These are phyloP conservation scores for Pharnaceum exiguum DNA, from an alignment of 148 eudicot species.

Conservation along the genomic window DNA sequence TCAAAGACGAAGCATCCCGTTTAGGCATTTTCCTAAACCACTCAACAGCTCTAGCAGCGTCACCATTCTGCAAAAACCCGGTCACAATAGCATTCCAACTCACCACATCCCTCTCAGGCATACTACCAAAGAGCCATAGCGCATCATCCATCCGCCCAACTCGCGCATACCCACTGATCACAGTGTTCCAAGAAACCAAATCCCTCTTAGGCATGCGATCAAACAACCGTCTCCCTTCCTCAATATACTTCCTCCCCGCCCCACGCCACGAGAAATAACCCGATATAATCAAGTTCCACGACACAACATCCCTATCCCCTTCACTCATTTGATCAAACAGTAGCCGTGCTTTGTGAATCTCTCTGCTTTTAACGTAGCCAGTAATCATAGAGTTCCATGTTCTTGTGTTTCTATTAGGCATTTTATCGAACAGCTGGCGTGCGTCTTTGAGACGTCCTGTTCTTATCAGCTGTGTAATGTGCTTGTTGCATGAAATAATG, in stretches of 20 bases:
- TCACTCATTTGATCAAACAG: slow-evolving; percentile 48
- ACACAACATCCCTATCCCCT: slow-evolving; percentile 32
- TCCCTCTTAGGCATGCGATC: slow-evolving; percentile 44
- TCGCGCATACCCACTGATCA: slow-evolving; percentile 50
- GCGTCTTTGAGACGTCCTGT: slow-evolving; percentile 26
- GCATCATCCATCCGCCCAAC: slow-evolving; percentile 47
- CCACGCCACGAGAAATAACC: slow-evolving; percentile 42
- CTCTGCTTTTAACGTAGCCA: slow-evolving; percentile 34
- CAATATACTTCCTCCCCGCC: slow-evolving; percentile 23
- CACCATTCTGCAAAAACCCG: slow-evolving; percentile 46
- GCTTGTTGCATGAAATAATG: slow-evolving; percentile 29
- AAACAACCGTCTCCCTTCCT: slow-evolving; percentile 40
- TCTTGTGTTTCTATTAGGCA: slow-evolving; percentile 28
- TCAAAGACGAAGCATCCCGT: slow-evolving; percentile 31
- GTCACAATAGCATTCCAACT: slow-evolving; percentile 51
- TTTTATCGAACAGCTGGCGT: slow-evolving; percentile 26
- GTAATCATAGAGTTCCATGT: slow-evolving; percentile 47
- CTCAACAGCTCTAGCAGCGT: slow-evolving; percentile 35
- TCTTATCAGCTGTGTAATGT: slow-evolving; percentile 19
- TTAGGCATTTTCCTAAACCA: slow-evolving; percentile 44
- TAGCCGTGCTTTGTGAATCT: slow-evolving; percentile 32
- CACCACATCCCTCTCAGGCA: slow-evolving; percentile 38
- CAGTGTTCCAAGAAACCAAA: slow-evolving; percentile 50
- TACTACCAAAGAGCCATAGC: slow-evolving; percentile 27
- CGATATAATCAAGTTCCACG: slow-evolving; percentile 52